phyloP scores from a whole-genome alignment of 768 basidiomycete genomes.

The Amanita exitialis region DNA sequence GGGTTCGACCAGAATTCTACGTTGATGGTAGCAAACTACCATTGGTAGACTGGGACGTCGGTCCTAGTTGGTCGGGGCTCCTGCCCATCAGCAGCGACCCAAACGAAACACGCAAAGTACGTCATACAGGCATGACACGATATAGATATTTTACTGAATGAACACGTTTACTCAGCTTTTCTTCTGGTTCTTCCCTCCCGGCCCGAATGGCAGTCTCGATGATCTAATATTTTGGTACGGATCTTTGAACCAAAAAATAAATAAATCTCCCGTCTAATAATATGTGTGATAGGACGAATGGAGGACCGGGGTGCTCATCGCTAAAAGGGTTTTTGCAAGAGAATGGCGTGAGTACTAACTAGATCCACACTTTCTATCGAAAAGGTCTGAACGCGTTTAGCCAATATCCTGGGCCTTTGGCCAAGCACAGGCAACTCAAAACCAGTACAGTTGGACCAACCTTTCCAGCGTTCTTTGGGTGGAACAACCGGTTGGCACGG shows the following conservation, averaged over 20 bases:
- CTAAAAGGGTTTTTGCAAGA: slow-evolving; percentile 64
- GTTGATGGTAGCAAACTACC: slow-evolving; percentile 60
- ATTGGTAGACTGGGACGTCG: slow-evolving; percentile 61
- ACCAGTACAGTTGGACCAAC: neutral
- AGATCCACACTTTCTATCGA: neutral
- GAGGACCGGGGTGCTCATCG: slow-evolving; percentile 33
- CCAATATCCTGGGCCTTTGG: neutral
- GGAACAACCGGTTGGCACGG: neutral
- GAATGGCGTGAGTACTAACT: slow-evolving; percentile 44
- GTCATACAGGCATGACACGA: too few relatives aligned
- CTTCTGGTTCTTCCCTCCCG: too few relatives aligned
- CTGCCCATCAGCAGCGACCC: slow-evolving; percentile 51
- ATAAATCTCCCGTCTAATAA: too few relatives aligned
- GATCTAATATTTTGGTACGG: slow-evolving; percentile 65
- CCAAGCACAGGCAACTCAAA: slow-evolving; percentile 12
- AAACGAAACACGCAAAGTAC: too few relatives aligned
- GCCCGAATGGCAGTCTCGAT: slow-evolving; percentile 41
- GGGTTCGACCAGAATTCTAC: slow-evolving; percentile 41
- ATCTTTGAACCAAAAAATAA: slow-evolving; percentile 23
- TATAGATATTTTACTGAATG: too few relatives aligned
- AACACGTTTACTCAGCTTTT: too few relatives aligned
- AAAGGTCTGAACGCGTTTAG: neutral
- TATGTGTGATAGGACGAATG: slow-evolving; percentile 3
- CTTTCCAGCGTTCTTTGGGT: slow-evolving; percentile 12
- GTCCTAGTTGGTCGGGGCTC: slow-evolving; percentile 67